Percentiles rank a stretch among this genome's conserved stretches.
Evolutionary conservation across 768 basidiomycete genomes (phyloP).

Genomic region (Phaeotremella fagi): DNA sequence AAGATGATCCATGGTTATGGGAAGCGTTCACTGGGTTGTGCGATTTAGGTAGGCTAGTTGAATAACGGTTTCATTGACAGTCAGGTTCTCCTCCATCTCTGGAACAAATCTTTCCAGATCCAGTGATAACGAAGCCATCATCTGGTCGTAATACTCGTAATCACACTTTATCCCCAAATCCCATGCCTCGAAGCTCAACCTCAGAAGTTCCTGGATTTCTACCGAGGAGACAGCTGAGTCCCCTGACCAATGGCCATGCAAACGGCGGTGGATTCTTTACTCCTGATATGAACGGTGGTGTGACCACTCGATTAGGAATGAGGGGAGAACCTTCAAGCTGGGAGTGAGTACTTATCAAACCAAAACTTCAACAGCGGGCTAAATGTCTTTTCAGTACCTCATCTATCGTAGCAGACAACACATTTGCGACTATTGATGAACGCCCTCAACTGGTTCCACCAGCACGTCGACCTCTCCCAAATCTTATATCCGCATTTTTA

Average conservation of each 20-base stretch:
- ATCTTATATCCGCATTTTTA: constrained; percentile 23
- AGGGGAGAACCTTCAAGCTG: constrained; percentile 16
- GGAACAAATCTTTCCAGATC: constrained; percentile 32
- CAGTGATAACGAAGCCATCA: constrained; percentile 17
- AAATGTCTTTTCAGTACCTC: background rate
- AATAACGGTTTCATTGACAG: background rate
- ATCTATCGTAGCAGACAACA: constrained; percentile 15
- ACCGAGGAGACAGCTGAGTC: constrained; percentile 22
- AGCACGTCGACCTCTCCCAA: constrained; percentile 29
- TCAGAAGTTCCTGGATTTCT: constrained; percentile 32
- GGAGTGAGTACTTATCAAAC: constrained; percentile 25
- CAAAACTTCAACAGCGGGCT: background rate
- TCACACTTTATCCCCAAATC: constrained; percentile 30
- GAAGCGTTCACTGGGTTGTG: constrained; percentile 45
- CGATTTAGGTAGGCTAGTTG: constrained; percentile 37
- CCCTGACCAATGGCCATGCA: constrained; percentile 5
- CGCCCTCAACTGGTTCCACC: constrained; percentile 5
- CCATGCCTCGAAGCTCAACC: constrained; percentile 39
- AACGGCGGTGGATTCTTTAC: constrained; percentile 25
- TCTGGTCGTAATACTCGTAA: constrained; percentile 17
- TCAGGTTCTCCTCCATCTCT: constrained; percentile 18
- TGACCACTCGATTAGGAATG: constrained; percentile 16
- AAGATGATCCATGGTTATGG: constrained; percentile 45
- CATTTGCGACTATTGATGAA: constrained; percentile 23
- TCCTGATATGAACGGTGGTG: constrained; percentile 25